A percentile compares a stretch with the other conserved stretches of the same genome.
Conservation (phyloP, 164 flowering plant species). For the Akebia trifoliata region DNA sequence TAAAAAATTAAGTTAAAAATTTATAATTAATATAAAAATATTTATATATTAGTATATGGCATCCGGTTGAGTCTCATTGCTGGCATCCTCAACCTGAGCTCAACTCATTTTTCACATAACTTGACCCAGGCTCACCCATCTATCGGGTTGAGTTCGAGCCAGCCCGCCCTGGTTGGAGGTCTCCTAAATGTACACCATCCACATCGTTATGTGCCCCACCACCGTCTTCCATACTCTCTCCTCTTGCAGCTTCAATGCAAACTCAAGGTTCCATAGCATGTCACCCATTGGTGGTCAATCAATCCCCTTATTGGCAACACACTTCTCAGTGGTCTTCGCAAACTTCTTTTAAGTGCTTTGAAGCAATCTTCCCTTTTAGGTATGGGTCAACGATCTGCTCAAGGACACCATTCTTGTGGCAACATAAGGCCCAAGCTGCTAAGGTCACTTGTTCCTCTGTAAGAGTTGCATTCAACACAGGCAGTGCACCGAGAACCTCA, state of each 20-base stretch:
- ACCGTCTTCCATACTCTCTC: slow-evolving; percentile 28
- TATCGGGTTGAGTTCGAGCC: no score
- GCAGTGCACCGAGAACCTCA: slow-evolving; percentile 41
- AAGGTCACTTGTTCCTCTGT: slow-evolving; percentile 34
- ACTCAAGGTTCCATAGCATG: slow-evolving; percentile 45
- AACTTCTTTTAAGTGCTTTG: slow-evolving; percentile 34
- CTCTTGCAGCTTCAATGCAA: slow-evolving; percentile 44
- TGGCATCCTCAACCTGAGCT: no score
- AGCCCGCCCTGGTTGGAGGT: no score
- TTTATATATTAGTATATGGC: no score
- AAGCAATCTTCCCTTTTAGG: slow-evolving; percentile 34
- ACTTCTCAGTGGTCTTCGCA: slow-evolving; percentile 37
- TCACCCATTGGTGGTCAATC: slow-evolving; percentile 47
- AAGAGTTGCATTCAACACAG: slow-evolving; percentile 23
- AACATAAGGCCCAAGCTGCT: slow-evolving; percentile 40
- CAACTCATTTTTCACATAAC: no score
- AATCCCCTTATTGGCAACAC: slow-evolving; percentile 32
- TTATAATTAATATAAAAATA: no score
- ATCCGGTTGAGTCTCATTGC: no score
- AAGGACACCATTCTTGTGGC: slow-evolving; percentile 32
- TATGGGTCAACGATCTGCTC: slow-evolving; percentile 38
- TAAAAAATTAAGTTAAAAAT: no score
- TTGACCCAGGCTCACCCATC: no score
- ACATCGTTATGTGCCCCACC: slow-evolving; percentile 9
- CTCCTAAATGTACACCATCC: slow-evolving; percentile 20